Evolutionary conservation across 2,329 filamentous ascomycete species (phyloP), one percentile per base, ranked within the genome.

Genomic region (Talaromyces islandicus): DNA sequence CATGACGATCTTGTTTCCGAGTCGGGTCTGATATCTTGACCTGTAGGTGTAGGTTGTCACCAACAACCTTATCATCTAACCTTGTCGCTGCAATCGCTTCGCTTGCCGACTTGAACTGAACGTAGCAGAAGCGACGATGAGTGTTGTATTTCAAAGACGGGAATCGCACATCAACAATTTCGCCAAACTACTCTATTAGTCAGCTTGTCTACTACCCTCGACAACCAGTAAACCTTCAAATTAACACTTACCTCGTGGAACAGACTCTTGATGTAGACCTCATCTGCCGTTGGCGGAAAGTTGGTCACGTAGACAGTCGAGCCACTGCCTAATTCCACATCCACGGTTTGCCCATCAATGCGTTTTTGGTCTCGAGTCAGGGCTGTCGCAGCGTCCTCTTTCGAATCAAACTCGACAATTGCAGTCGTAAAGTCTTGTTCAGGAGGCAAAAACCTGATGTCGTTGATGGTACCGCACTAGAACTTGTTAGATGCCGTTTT

Each of bases 101-200:
- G n/a, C 82, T 81, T 2, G 83, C 75, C 32, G 86, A 85, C 54
- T 86, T 83, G 71, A 97, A 97, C n/a, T 95, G 91, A 7, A 97
- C 82, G 73, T 99, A 99, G 78, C 92, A 97, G 77, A 99, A 99
- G 25, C 94, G 88, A 32, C 94, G 90, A 67, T 90, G 88, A 1
- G 88, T 88, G 69, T 97, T 93, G 73, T 84, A 92, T 72, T 95
- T 95, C 56, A 99, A 83, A 60, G 91, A 96, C 1, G 94, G 94
- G 77, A 94, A 94, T 24, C 94, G 88, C 57, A 97, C 83, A 68
- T 88, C 90, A 59, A 96, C 81, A 59, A 99, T 87, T 50, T 93
- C 86, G 50, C 94, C 94, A 68, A 88, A 93, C 60, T 80, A 72
- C 51, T 51, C 59, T 11, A 5, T 41, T 52, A 61, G 14, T 52